Evolutionary conservation across 176 grass and related monocot species (phyloP).

Genomic region (Aegilops bicornis): DNA sequence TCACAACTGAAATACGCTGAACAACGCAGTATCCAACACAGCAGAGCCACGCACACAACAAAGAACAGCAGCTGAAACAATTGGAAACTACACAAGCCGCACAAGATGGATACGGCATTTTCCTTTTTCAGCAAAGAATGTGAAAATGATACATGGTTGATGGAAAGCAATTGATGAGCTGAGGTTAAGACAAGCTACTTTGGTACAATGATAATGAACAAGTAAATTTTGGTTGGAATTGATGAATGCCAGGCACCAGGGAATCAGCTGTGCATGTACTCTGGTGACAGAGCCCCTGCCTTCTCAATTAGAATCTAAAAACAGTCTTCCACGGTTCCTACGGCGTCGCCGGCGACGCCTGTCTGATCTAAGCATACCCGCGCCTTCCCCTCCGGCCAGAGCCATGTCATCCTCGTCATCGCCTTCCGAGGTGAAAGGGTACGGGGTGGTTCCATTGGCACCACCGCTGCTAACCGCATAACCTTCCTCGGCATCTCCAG

Average conservation of each 20-base stretch:
- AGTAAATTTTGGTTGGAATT: slow-evolving; percentile 53
- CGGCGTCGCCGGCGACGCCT: slow-evolving; percentile 44
- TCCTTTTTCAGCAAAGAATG: slow-evolving; percentile 56
- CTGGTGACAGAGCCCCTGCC: slow-evolving; percentile 15
- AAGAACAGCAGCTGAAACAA: not conserved
- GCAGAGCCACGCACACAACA: not conserved
- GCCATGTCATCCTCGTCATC: slow-evolving; percentile 48
- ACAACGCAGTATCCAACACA: not conserved
- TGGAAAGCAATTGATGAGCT: slow-evolving; percentile 50
- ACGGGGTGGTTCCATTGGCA: slow-evolving; percentile 40
- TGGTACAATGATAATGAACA: slow-evolving; percentile 73
- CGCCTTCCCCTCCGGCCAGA: slow-evolving; percentile 23
- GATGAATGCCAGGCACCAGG: slow-evolving; percentile 51
- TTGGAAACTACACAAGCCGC: slow-evolving; percentile 28
- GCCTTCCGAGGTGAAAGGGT: slow-evolving; percentile 47
- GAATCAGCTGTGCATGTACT: slow-evolving; percentile 42
- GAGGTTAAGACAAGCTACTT: slow-evolving; percentile 46
- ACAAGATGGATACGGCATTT: slow-evolving; percentile 31
- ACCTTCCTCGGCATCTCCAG: slow-evolving; percentile 36
- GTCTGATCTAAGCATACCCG: slow-evolving; percentile 44
- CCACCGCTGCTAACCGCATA: slow-evolving; percentile 26
- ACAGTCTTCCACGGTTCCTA: slow-evolving; percentile 69
- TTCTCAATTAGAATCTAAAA: slow-evolving; percentile 55
- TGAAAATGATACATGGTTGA: slow-evolving; percentile 40
- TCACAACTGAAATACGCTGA: not conserved